These are phyloP conservation scores for Lodderomyces metapsilosis DNA, from an alignment of 1,139 yeast species.

Conservation along the genomic window DNA sequence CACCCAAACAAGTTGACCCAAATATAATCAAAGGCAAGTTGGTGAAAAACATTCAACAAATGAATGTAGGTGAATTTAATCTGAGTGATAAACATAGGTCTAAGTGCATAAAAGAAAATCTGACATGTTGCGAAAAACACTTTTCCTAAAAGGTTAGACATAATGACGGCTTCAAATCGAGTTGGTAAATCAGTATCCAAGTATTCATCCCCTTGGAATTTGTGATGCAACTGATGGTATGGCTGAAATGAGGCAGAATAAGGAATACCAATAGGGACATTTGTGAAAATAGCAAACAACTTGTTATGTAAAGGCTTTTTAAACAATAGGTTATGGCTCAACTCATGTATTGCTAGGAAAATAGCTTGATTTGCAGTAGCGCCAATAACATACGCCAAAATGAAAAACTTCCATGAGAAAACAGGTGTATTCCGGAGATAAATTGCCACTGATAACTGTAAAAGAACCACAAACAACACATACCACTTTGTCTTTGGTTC, in stretches of 20 bases:
- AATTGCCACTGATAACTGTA: constrained; percentile 66
- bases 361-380: constrained; percentile 84
- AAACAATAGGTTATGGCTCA: constrained; percentile 84
- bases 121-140: constrained; percentile 90
- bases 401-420: constrained; percentile 54
- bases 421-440: constrained; percentile 56
- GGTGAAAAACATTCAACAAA: constrained; percentile 62
- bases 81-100: constrained; percentile 84
- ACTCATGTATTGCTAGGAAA: constrained; percentile 85
- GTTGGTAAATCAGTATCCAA: constrained; percentile 91
- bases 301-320: constrained; percentile 75
- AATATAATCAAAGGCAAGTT: constrained; percentile 54
- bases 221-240: constrained; percentile 88
- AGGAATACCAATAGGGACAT: constrained; percentile 86
- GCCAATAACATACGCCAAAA: constrained; percentile 73
- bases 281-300: constrained; percentile 72
- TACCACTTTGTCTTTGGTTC: constrained; percentile 85
- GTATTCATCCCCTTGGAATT: constrained; percentile 81
- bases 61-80: constrained; percentile 76
- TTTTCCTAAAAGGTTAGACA: constrained; percentile 80
- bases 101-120: constrained; percentile 80
- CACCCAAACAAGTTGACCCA: constrained; percentile 62
- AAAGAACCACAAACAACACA: constrained; percentile 57
- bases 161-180: constrained; percentile 63
- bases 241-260: constrained; percentile 91